Evolutionary conservation across 2,329 filamentous ascomycete species (phyloP).

Genomic region (Talaromyces funiculosus): DNA sequence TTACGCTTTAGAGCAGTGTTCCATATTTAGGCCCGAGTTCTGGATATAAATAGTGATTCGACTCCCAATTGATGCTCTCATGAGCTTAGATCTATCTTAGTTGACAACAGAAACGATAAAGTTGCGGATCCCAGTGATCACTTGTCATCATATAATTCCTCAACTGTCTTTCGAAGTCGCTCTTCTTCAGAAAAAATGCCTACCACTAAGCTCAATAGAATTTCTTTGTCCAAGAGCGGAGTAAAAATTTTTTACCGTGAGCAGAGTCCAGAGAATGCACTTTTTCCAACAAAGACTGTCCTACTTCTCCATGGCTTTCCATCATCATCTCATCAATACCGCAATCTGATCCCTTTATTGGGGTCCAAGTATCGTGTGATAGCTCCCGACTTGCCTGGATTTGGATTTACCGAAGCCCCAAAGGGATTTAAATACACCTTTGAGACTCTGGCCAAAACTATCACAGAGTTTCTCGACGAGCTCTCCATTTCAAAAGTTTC

Average conservation of each 20-base stretch:
- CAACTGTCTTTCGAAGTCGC: too few relatives aligned
- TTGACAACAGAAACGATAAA: too few relatives aligned
- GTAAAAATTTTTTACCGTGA: slow-evolving; percentile 37
- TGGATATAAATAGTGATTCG: too few relatives aligned
- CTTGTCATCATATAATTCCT: too few relatives aligned
- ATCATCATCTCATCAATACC: slow-evolving; percentile 42
- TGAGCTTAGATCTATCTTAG: too few relatives aligned
- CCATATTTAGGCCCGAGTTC: too few relatives aligned
- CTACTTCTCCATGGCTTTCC: slow-evolving; percentile 46
- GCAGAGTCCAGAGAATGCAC: slow-evolving; percentile 26
- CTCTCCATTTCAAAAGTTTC: slow-evolving; percentile 46
- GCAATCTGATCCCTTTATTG: slow-evolving; percentile 43
- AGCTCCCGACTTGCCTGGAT: slow-evolving; percentile 57
- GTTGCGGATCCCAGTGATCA: too few relatives aligned
- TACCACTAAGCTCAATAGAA: background rate
- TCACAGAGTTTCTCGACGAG: slow-evolving; percentile 46
- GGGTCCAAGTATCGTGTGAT: slow-evolving; percentile 41
- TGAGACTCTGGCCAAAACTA: slow-evolving; percentile 44
- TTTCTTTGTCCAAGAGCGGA: background rate
- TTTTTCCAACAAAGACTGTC: slow-evolving; percentile 25
- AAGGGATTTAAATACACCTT: slow-evolving; percentile 51
- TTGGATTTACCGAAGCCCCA: slow-evolving; percentile 51
- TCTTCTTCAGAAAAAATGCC: background rate
- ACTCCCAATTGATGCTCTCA: too few relatives aligned
- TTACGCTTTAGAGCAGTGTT: too few relatives aligned